These are phyloP conservation scores for Aspergillus egyptiacus DNA, from an alignment of 495 filamentous ascomycete genomes.

Conservation along the genomic window DNA sequence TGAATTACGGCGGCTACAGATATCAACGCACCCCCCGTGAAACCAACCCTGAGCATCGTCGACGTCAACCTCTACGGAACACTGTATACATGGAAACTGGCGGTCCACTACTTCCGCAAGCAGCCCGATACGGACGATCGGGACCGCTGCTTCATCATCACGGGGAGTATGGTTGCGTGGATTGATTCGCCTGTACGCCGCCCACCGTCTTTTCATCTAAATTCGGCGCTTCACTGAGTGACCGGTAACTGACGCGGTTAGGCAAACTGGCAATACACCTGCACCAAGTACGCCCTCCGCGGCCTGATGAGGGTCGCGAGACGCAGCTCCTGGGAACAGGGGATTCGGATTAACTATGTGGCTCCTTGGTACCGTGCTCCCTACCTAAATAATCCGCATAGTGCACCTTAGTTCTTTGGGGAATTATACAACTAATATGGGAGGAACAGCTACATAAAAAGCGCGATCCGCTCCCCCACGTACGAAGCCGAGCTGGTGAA, in stretches of 20 bases:
- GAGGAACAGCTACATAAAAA: slow-evolving; percentile 20
- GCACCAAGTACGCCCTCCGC: slow-evolving; percentile 30
- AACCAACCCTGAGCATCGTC: slow-evolving; percentile 36
- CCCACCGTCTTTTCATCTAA: background rate
- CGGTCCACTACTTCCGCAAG: slow-evolving; percentile 38
- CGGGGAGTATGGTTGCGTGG: slow-evolving; percentile 27
- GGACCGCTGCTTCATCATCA: slow-evolving; percentile 31
- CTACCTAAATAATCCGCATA: no score
- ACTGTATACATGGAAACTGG: slow-evolving; percentile 39
- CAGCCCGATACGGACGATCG: slow-evolving; percentile 27
- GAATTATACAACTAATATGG: background rate
- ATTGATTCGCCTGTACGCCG: slow-evolving; percentile 24
- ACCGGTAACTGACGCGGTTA: background rate
- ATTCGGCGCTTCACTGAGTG: no score
- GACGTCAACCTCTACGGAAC: slow-evolving; percentile 37
- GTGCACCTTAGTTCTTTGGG: no score
- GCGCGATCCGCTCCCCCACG: slow-evolving; percentile 16
- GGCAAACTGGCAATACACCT: slow-evolving; percentile 31
- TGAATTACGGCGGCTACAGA: slow-evolving; percentile 12
- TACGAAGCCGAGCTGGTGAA: slow-evolving; percentile 22
- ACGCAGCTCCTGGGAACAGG: slow-evolving; percentile 24
- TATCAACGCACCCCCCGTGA: slow-evolving; percentile 25
- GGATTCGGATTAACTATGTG: slow-evolving; percentile 31
- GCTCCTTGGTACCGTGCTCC: slow-evolving; percentile 23
- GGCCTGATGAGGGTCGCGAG: slow-evolving; percentile 32